These are phyloP conservation scores for Sungouiella thailandica DNA, from an alignment of 805 yeast species.

Conservation along the genomic window DNA sequence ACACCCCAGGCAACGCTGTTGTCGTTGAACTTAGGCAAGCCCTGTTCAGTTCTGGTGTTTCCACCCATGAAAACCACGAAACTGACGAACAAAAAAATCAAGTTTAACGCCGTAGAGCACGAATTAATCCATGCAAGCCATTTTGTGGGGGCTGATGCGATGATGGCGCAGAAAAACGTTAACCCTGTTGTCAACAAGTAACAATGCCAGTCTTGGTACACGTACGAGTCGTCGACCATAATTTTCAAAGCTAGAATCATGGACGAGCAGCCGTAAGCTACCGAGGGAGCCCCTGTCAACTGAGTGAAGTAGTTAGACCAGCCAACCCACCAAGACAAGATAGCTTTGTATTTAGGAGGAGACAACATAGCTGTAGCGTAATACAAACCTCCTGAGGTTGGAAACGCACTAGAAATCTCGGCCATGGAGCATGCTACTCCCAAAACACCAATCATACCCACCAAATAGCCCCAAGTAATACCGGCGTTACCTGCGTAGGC, in stretches of 20 bases:
- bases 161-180: background rate
- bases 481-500: constrained; percentile 1
- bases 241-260: background rate
- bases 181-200: constrained; percentile 1
- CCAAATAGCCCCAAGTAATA: background rate
- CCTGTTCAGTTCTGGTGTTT: background rate
- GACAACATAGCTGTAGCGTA: background rate
- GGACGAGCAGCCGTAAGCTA: constrained; percentile 1
- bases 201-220: background rate
- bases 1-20: background rate
- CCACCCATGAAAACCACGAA: background rate
- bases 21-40: background rate
- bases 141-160: background rate
- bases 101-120: background rate
- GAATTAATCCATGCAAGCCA: background rate
- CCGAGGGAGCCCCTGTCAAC: background rate
- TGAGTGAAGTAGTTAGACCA: background rate
- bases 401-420: background rate
- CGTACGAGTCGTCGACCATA: background rate
- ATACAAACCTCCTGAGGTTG: constrained; percentile 1
- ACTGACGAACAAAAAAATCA: background rate
- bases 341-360: background rate
- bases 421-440: background rate
- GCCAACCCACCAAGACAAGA: background rate
- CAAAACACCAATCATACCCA: background rate